Percentiles rank a stretch among this genome's conserved stretches.
Evolutionary conservation across 176 grass and related monocot genomes (phyloP).

Genomic region (Dactylis glomerata): DNA sequence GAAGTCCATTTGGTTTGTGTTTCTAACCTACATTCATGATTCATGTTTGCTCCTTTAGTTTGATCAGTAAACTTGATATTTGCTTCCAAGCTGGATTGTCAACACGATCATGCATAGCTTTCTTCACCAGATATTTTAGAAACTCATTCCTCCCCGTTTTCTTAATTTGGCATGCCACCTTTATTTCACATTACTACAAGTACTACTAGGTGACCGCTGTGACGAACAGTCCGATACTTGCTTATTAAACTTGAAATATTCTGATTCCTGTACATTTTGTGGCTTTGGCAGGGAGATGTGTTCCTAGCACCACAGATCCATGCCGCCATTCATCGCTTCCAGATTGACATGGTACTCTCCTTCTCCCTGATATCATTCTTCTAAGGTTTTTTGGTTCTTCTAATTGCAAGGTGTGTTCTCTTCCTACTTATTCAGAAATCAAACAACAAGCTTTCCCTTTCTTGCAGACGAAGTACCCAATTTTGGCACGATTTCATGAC

Average conservation of each 20-base stretch:
- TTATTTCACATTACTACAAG: not conserved
- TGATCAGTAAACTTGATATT: constrained; percentile 5
- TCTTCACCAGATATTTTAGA: not conserved
- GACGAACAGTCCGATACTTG: not conserved
- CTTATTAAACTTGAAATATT: not conserved
- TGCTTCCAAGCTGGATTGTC: not conserved
- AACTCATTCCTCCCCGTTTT: not conserved
- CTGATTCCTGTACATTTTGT: not conserved
- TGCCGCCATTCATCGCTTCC: constrained; percentile 37
- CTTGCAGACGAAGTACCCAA: constrained; percentile 63
- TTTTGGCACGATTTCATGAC: constrained; percentile 54
- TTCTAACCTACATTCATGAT: constrained; percentile 19
- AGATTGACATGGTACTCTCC: constrained; percentile 56
- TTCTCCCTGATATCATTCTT: not conserved
- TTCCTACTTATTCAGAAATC: not conserved
- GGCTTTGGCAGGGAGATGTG: constrained; percentile 48
- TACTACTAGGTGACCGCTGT: not conserved
- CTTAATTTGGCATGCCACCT: not conserved
- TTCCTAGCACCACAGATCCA: constrained; percentile 67
- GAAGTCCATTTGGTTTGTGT: constrained; percentile 74
- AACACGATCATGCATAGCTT: not conserved
- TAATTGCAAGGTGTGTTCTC: not conserved
- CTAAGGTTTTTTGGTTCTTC: not conserved
- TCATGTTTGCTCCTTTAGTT: constrained; percentile 1
- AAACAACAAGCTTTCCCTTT: not conserved